Evolutionary conservation across 768 basidiomycete species (phyloP), one percentile per base, ranked within the genome.

Genomic region (Tephrocybe rancida): DNA sequence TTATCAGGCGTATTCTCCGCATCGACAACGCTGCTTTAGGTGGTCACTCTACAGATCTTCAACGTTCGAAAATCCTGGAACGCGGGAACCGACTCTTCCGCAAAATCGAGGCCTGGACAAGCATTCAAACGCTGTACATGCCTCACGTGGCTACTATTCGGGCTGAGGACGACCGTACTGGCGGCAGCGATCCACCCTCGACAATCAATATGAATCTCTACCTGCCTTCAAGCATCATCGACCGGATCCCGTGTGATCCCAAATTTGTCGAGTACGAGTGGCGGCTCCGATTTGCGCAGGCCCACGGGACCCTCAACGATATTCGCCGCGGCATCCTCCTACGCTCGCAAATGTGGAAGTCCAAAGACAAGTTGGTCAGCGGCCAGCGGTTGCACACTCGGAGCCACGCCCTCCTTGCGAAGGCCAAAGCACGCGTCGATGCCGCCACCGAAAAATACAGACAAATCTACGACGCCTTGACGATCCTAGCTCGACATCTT

Each of bases 311-410:
- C 0, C 58, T 77, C 1, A 51, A 69, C 3, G 57, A 66, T 1
- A 27, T 77, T 14, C 65, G 68, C 0, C 54, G 55, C 2, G 50
- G 60, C 14, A 66, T 76, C 3, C 62, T 69, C 1, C 52, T 71
- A 10, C 53, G 59, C 0, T 57, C 67, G 0, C 64, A 68, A 26
- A 55, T 74, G 41, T 67, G 54, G 39, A 64, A 67, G 26, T 66
- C 65, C 11, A 73, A 76, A 47, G 49, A 67, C 13, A 44, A 50
- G 18, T 60, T 56, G 44, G 59, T 57, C 11, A 57, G 62, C 16
- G 69, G 71, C 0, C 67, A 71, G 37, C 48, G 50, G 1, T 55
- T 55, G 52, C 58, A 63, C 18, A 70, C 64, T 5, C 62, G 61
- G 1, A 65, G 62, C 29, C 50, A 60, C 7, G 52, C 49, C 0